phyloP scores from a whole-genome alignment of 495 filamentous ascomycete species.

The Aspergillus ostianus region DNA sequence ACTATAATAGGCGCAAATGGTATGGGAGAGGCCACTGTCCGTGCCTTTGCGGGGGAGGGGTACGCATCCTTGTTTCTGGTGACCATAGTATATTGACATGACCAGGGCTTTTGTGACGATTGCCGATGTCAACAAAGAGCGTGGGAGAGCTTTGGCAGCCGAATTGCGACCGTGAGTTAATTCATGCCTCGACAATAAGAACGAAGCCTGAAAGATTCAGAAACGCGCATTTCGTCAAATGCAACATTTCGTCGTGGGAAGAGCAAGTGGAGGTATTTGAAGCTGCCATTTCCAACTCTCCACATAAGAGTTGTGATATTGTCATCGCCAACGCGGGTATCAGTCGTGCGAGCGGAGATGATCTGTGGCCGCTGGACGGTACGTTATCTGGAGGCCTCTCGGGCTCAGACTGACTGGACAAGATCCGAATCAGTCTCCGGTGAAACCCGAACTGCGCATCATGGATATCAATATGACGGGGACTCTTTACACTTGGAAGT shows the following conservation, averaged over 20 bases:
- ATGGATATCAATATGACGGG: slow-evolving; percentile 42
- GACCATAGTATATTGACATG: neutral
- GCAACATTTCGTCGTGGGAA: slow-evolving; percentile 23
- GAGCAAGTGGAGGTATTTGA: slow-evolving; percentile 20
- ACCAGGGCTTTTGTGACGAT: slow-evolving; percentile 33
- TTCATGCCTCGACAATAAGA: neutral
- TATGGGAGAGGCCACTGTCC: slow-evolving; percentile 39
- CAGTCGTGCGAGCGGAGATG: slow-evolving; percentile 28
- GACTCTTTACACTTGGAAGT: slow-evolving; percentile 39
- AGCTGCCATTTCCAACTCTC: slow-evolving; percentile 20
- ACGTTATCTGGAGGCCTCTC: neutral
- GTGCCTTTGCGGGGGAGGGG: slow-evolving; percentile 30
- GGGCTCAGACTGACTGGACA: neutral
- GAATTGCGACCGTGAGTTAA: slow-evolving; percentile 18
- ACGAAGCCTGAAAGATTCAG: neutral
- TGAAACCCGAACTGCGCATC: slow-evolving; percentile 39
- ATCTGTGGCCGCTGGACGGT: slow-evolving; percentile 34
- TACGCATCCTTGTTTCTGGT: neutral
- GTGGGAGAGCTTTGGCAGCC: slow-evolving; percentile 22
- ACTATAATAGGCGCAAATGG: slow-evolving; percentile 30
- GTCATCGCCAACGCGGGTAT: slow-evolving; percentile 43
- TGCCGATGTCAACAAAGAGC: slow-evolving; percentile 34
- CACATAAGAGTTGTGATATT: slow-evolving; percentile 20
- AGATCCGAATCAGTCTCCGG: slow-evolving; percentile 32
- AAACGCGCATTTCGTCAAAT: slow-evolving; percentile 23